Conservation (phyloP, 2,329 filamentous ascomycete genomes). For the Cordyceps fumosorosea region DNA sequence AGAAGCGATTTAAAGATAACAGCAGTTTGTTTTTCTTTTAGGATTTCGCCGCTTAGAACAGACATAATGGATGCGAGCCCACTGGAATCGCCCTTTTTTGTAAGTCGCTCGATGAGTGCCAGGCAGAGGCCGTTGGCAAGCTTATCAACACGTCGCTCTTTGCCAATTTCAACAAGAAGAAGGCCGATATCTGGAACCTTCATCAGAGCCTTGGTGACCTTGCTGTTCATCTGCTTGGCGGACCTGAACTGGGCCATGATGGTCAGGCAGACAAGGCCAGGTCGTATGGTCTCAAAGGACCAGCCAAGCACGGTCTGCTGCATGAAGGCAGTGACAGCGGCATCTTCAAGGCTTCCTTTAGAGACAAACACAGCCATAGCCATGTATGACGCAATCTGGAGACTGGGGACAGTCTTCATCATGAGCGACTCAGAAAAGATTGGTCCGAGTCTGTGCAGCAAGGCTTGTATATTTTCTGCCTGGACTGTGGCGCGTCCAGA, state of each 20-base stretch:
- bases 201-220: constrained; percentile 62
- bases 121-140: constrained; percentile 66
- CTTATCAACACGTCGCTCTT: constrained; percentile 62
- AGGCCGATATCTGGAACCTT: constrained; percentile 55
- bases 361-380: constrained; percentile 77
- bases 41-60: constrained; percentile 51
- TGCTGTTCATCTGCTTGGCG: constrained; percentile 60
- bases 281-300: constrained; percentile 63
- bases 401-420: constrained; percentile 66
- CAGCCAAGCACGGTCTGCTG: constrained; percentile 76
- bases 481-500: constrained; percentile 73
- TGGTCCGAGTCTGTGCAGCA: constrained; percentile 61
- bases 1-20: constrained; percentile 61
- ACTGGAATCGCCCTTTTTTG: constrained; percentile 51
- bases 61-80: constrained; percentile 54
- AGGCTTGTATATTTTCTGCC: constrained; percentile 71
- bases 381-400: constrained; percentile 88
- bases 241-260: constrained; percentile 76
- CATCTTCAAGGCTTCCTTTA: constrained; percentile 73
- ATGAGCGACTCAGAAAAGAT: constrained; percentile 71
- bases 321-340: constrained; percentile 80
- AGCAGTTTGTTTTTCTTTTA: constrained; percentile 57
- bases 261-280: constrained; percentile 72
- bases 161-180: constrained; percentile 54
- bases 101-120: constrained; percentile 54